Evolutionary conservation across 2,329 filamentous ascomycete species (phyloP).

Genomic region (Neobulgaria alba): DNA sequence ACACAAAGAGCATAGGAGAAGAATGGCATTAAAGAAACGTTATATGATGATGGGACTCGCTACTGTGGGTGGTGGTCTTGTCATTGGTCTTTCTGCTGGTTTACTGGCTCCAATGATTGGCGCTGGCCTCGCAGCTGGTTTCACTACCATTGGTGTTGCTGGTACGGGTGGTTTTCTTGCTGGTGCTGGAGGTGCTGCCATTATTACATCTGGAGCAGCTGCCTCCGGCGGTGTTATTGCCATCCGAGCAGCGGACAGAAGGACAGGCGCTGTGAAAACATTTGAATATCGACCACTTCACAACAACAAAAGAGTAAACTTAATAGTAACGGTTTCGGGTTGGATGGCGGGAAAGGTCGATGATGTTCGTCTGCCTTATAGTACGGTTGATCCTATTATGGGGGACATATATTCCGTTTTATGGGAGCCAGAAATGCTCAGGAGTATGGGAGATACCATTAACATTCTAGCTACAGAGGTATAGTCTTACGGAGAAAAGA

Average conservation of each 20-base stretch:
- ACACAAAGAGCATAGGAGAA: conserved; percentile 79
- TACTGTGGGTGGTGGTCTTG: conserved; percentile 86
- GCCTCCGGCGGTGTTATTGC: conserved; percentile 83
- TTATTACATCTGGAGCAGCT: conserved; percentile 86
- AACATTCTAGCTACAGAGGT: conserved; percentile 97
- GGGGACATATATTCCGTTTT: conserved; percentile 94
- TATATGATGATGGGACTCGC: conserved; percentile 95
- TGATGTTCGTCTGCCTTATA: conserved; percentile 90
- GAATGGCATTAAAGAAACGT: conserved; percentile 70
- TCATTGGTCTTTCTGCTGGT: conserved; percentile 91
- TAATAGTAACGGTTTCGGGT: conserved; percentile 89
- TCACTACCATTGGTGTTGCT: conserved; percentile 87
- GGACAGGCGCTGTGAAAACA: conserved; percentile 87
- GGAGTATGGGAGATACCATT: conserved; percentile 96
- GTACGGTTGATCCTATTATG: conserved; percentile 95
- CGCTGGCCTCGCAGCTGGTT: conserved; percentile 84
- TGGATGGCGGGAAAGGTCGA: conserved; percentile 99
- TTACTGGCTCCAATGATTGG: conserved; percentile 89
- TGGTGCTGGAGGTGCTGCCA: conserved; percentile 82
- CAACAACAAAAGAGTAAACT: conserved; percentile 95
- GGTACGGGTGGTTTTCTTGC: conserved; percentile 85
- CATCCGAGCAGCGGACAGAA: conserved; percentile 71
- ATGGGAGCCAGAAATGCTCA: conserved; percentile 98
- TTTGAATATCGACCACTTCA: conserved; percentile 95
- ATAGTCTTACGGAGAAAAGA: conserved; percentile 25